Conservation (phyloP, 2,329 filamentous ascomycete genomes). For the Alternaria triticimaculans region DNA sequence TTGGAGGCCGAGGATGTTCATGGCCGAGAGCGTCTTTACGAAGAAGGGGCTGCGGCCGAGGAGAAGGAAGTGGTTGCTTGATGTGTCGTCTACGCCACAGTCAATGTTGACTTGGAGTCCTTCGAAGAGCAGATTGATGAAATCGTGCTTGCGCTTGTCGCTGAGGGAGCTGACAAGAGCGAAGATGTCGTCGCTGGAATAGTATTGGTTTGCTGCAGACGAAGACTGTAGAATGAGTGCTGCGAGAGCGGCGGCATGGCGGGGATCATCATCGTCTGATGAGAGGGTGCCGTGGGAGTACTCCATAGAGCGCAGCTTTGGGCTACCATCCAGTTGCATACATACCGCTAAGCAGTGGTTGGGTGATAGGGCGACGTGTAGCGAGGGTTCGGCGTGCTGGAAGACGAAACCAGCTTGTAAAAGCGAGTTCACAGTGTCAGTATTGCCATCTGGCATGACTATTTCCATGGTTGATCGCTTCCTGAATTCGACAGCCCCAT, state of each 20-base stretch:
- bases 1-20: slow-evolving; percentile 73
- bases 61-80: slow-evolving; percentile 43
- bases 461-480: slow-evolving; percentile 76
- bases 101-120: slow-evolving; percentile 66
- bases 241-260: slow-evolving; percentile 49
- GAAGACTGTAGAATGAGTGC: slow-evolving; percentile 52
- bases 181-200: slow-evolving; percentile 58
- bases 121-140: slow-evolving; percentile 71
- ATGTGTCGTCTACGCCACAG: slow-evolving; percentile 79
- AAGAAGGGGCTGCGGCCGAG: slow-evolving; percentile 68
- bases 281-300: slow-evolving; percentile 45
- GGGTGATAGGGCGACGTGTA: slow-evolving; percentile 56
- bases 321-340: slow-evolving; percentile 52
- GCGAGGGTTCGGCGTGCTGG: slow-evolving; percentile 65
- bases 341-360: slow-evolving; percentile 56
- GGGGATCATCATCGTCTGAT: slow-evolving; percentile 38
- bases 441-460: slow-evolving; percentile 68
- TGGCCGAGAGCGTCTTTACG: slow-evolving; percentile 77
- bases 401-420: slow-evolving; percentile 81
- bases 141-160: slow-evolving; percentile 41
- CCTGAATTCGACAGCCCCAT: slow-evolving; percentile 81
- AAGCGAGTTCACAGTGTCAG: slow-evolving; percentile 71
- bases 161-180: slow-evolving; percentile 45
- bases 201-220: slow-evolving; percentile 53
- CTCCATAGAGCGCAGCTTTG: slow-evolving; percentile 53